Conservation (phyloP, 495 filamentous ascomycete genomes). For the Penicillium bovifimosum region DNA sequence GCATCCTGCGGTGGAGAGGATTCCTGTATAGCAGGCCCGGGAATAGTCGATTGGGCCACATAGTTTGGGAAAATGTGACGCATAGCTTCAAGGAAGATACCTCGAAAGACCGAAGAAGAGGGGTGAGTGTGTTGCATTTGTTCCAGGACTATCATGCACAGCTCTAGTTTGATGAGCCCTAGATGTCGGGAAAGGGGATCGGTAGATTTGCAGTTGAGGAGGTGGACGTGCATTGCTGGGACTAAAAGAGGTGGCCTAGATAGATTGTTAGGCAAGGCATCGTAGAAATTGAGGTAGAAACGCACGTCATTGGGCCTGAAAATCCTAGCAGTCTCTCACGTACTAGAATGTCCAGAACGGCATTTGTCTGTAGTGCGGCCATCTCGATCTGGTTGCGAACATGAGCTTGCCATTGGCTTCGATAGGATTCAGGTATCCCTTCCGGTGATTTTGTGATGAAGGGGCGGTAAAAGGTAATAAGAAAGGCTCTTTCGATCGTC, state of each 20-base stretch:
- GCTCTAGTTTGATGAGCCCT: slow-evolving; percentile 34
- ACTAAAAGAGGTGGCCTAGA: slow-evolving; percentile 33
- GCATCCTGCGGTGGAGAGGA: background rate
- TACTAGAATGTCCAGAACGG: slow-evolving; percentile 1
- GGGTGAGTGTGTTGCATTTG: slow-evolving; percentile 35
- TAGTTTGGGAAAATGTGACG: slow-evolving; percentile 25
- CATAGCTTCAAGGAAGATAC: slow-evolving; percentile 29
- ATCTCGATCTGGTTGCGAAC: background rate
- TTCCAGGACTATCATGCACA: slow-evolving; percentile 39
- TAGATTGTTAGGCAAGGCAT: background rate
- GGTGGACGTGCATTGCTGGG: slow-evolving; percentile 38
- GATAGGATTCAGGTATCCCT: slow-evolving; percentile 19
- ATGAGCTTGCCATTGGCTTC: background rate
- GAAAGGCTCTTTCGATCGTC: slow-evolving; percentile 16
- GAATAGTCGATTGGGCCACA: background rate
- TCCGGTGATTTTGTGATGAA: slow-evolving; percentile 8
- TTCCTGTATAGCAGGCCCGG: background rate
- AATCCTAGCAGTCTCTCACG: background rate
- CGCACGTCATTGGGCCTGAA: slow-evolving; percentile 30
- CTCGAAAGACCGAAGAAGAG: slow-evolving; percentile 29
- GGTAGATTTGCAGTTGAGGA: slow-evolving; percentile 31
- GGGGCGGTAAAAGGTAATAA: slow-evolving; percentile 29
- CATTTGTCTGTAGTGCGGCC: slow-evolving; percentile 1
- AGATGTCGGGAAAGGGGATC: slow-evolving; percentile 29
- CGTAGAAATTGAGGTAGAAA: background rate